Evolutionary conservation across 495 filamentous ascomycete genomes (phyloP).

Genomic region (Xylaria sp.): DNA sequence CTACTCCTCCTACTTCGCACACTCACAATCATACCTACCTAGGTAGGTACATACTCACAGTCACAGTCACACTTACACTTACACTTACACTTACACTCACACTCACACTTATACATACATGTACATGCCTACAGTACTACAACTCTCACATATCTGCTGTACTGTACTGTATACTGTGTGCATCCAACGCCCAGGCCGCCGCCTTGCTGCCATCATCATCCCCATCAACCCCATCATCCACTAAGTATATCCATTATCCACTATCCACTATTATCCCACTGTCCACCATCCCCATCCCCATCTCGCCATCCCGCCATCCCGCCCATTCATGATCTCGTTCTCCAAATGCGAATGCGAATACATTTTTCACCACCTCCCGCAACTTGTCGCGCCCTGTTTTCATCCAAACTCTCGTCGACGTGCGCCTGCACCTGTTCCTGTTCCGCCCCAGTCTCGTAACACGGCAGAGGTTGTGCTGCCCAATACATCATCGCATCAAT

Average conservation of each 20-base stretch:
- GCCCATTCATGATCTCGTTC: not conserved
- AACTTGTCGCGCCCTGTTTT: conserved; percentile 17
- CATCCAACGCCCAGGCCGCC: conserved; percentile 5
- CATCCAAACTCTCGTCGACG: conserved; percentile 10
- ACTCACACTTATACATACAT: too few relatives aligned
- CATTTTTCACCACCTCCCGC: not conserved
- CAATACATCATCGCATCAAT: conserved; percentile 31
- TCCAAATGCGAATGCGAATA: conserved; percentile 22
- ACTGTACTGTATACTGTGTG: not conserved
- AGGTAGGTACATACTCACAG: too few relatives aligned
- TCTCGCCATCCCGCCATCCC: too few relatives aligned
- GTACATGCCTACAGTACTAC: too few relatives aligned
- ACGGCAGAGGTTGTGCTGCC: conserved; percentile 35
- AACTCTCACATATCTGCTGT: too few relatives aligned
- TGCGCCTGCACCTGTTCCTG: conserved; percentile 33
- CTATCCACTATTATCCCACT: too few relatives aligned
- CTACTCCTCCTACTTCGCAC: not conserved
- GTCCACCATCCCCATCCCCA: too few relatives aligned
- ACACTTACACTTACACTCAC: too few relatives aligned
- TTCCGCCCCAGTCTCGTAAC: conserved; percentile 36
- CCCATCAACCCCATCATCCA: too few relatives aligned
- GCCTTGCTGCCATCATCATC: not conserved
- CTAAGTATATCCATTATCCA: too few relatives aligned
- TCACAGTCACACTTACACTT: not conserved
- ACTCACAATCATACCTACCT: not conserved